A percentile compares a stretch with the other conserved stretches of the same genome.
phyloP scores from a whole-genome alignment of 257 asterid species.

The Solanum paucissectum region DNA sequence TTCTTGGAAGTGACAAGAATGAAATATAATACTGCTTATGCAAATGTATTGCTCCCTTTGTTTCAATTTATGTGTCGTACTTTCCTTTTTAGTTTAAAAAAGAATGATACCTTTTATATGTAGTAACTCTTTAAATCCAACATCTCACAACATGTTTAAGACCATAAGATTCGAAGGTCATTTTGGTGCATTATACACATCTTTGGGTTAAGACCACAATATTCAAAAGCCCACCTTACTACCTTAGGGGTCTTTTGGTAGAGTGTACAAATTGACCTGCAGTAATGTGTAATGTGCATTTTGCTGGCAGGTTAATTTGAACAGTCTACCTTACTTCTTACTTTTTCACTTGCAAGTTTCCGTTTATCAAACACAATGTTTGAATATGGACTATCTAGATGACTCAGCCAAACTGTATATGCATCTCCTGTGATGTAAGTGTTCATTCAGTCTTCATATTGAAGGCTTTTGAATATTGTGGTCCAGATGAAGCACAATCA shows the following conservation, averaged over 20 bases:
- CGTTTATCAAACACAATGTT: not conserved
- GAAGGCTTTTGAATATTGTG: not conserved
- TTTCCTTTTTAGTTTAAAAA: not conserved
- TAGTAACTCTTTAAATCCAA: not conserved
- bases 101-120: not conserved
- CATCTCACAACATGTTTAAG: not conserved
- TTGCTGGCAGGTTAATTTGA: not conserved
- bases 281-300: not conserved
- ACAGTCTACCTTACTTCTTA: not conserved
- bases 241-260: not conserved
- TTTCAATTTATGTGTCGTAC: not conserved
- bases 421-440: not conserved
- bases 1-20: not conserved
- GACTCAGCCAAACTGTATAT: not conserved
- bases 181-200: not conserved
- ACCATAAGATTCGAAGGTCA: not conserved
- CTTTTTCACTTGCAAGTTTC: not conserved
- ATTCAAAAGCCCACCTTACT: not conserved
- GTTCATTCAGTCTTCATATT: not conserved
- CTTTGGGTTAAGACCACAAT: not conserved
- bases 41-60: not conserved
- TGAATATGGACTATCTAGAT: not conserved
- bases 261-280: not conserved
- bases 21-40: not conserved
- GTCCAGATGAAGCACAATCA: not conserved